These are phyloP conservation scores for Calonectria hawksworthii DNA, from an alignment of 2,329 filamentous ascomycete species.

Conservation along the genomic window DNA sequence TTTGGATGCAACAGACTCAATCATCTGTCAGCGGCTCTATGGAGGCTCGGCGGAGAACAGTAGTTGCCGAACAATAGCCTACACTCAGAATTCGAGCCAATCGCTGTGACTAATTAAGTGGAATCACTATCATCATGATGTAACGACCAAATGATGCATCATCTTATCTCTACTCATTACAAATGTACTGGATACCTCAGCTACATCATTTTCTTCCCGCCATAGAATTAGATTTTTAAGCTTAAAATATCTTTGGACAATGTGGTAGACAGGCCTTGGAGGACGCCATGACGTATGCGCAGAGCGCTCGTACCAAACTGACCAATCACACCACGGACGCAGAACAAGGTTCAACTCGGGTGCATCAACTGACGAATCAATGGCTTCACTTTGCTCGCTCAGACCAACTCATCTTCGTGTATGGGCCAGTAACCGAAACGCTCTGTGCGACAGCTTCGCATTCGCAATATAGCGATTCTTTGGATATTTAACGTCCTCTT, in stretches of 20 bases:
- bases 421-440: background rate
- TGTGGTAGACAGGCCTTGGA: background rate
- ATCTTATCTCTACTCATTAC: background rate
- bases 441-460: background rate
- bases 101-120: background rate
- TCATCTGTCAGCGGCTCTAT: background rate
- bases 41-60: background rate
- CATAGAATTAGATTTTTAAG: background rate
- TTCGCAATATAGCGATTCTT: background rate
- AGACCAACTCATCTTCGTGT: background rate
- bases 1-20: background rate
- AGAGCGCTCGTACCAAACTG: background rate
- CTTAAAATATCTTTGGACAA: background rate
- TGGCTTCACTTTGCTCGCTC: background rate
- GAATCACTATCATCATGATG: background rate
- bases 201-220: too few relatives aligned
- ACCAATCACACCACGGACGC: background rate
- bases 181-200: background rate
- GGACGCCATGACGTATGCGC: background rate
- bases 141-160: background rate
- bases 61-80: background rate
- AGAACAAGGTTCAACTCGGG: background rate
- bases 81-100: background rate
- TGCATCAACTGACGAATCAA: background rate
- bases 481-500: background rate